These are phyloP conservation scores for Scleroderma bovista DNA, from an alignment of 768 basidiomycete species.

Conservation along the genomic window DNA sequence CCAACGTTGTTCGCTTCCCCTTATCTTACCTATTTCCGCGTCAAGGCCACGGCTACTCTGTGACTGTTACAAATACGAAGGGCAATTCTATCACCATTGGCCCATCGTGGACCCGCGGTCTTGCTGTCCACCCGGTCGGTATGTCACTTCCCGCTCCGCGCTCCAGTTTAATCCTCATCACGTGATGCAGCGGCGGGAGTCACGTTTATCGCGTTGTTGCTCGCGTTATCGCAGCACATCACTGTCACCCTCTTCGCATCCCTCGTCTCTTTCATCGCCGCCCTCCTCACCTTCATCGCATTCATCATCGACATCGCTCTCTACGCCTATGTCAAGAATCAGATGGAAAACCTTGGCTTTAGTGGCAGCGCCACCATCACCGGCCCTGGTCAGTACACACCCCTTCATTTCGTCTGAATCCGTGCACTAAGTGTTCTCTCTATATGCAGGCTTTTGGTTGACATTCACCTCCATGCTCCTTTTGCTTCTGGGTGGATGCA, in stretches of 20 bases:
- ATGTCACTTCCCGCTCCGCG: conserved; percentile 17
- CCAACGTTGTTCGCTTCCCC: neutral
- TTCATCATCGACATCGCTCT: conserved; percentile 77
- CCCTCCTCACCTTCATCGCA: conserved; percentile 60
- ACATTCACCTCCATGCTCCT: conserved; percentile 64
- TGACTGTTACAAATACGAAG: conserved; percentile 34
- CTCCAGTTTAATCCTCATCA: conserved; percentile 3
- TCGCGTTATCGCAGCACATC: conserved; percentile 56
- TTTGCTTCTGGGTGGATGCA: conserved; percentile 57
- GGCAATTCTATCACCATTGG: conserved; percentile 37
- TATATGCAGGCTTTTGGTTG: conserved; percentile 63
- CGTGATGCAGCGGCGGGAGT: conserved; percentile 39
- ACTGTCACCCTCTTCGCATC: conserved; percentile 39
- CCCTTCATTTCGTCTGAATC: neutral
- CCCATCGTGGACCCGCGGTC: conserved; percentile 65
- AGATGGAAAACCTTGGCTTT: conserved; percentile 44
- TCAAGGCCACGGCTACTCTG: conserved; percentile 52
- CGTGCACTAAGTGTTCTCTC: neutral
- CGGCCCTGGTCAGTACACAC: conserved; percentile 50
- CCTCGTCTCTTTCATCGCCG: conserved; percentile 60
- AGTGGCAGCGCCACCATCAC: conserved; percentile 44
- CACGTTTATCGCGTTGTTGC: conserved; percentile 57
- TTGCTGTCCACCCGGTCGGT: conserved; percentile 76
- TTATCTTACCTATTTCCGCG: neutral
- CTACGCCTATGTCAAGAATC: conserved; percentile 53